Base-by-base conservation (phyloP, 805 yeast species). In the Yamadazyma scolyti region DNA sequence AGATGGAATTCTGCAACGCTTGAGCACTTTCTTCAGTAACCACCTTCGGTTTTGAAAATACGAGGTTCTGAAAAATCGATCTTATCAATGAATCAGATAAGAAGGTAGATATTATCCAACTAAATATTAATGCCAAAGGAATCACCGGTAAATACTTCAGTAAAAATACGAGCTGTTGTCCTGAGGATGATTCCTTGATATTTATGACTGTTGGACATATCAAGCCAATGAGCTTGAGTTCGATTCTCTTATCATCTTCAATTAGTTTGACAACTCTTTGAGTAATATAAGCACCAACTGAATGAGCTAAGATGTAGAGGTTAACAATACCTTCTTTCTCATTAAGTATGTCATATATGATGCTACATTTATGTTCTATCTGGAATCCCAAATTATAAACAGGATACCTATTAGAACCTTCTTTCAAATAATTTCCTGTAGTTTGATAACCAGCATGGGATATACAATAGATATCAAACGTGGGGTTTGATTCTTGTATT, bases 161-260 rank as follows among this genome's bases (percentile, higher is more conserved):
- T 1, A 61, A 35, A 16, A 28, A 33, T 6, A 50, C 43, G 33
- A 65, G 49, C 9, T 40, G 27, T 10, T 43, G 41, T 1, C 72
- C 72, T 6, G 65, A 56, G 16, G 43, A 48, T 5, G 69, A 61
- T 18, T 48, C 43, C n/a, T 76, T 75, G 19, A 83, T 76, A 42
- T 81, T 80, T 15, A 67, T 62, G 13, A 83, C 63, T 0, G 93
- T 81, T 1, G 94, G 94, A 32, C 84, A 80, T 12, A 82, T 59
- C 30, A 82, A 58, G 0, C 87, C 86, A 13, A 73, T 63, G 33
- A 75, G 66, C 30, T 50, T 54, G 15, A 36, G 5, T 4, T 20
- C 27, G 14, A 35, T 27, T 4, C 55, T 39, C 17, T 58, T 42
- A 12, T 46, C 39, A 2, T 43, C 43, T 2, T 48, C 33, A 18